A percentile compares a stretch with the other conserved stretches of the same genome.
Conservation (phyloP, 306 rosid genomes). For the Cucurbita argyrosperma region DNA sequence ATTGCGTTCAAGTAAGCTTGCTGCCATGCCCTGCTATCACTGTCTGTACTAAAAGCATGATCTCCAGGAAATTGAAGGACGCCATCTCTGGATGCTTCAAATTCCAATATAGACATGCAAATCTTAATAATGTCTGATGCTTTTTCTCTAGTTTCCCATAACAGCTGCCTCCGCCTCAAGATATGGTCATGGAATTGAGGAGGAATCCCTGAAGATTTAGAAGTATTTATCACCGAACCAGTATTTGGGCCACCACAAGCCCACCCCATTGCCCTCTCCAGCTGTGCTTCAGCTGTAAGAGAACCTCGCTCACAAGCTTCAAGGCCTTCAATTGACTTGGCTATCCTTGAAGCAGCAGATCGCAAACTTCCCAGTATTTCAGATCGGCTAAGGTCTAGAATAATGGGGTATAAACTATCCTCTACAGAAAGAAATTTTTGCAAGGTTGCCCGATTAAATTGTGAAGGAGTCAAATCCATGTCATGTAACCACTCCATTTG, state of each 20-base stretch:
- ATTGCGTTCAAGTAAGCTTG: constrained; percentile 63
- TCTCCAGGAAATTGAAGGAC: constrained; percentile 50
- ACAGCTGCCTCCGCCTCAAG: constrained; percentile 49
- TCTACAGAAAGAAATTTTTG: constrained; percentile 50
- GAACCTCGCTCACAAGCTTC: constrained; percentile 70
- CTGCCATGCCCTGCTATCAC: constrained; percentile 77
- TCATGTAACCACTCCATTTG: constrained; percentile 92
- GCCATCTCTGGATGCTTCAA: constrained; percentile 90
- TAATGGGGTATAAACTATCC: constrained; percentile 46
- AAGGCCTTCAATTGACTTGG: constrained; percentile 54
- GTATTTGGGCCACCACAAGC: constrained; percentile 83
- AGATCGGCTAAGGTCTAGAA: constrained; percentile 56
- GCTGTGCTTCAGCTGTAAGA: constrained; percentile 76
- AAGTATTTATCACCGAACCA: constrained; percentile 36
- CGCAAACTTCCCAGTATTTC: constrained; percentile 57
- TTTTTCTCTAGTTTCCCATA: constrained; percentile 74
- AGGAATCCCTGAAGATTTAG: constrained; percentile 81
- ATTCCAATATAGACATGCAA: constrained; percentile 63
- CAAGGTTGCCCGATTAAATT: constrained; percentile 38
- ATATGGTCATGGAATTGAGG: constrained; percentile 79
- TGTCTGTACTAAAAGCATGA: constrained; percentile 35
- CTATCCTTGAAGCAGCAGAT: constrained; percentile 68
- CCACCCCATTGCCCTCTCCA: constrained; percentile 98
- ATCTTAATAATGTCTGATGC: constrained; percentile 60
- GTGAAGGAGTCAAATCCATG: constrained; percentile 44